These are phyloP conservation scores for Globisporangium splendens DNA, from an alignment of 352 stramenopile genomes.

Conservation along the genomic window DNA sequence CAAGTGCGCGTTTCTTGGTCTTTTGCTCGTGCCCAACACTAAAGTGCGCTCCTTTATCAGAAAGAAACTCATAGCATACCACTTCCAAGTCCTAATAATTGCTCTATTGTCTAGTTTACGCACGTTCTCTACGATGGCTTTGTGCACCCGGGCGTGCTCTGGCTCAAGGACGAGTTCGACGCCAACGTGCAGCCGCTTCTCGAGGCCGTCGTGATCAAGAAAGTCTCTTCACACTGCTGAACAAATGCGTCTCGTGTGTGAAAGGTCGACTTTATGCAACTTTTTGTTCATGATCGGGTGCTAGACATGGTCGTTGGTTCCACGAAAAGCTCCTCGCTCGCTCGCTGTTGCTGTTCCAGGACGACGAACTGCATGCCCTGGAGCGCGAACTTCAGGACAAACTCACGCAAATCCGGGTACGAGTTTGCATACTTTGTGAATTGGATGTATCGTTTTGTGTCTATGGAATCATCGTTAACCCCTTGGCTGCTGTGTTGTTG, in stretches of 20 bases:
- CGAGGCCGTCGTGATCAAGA: conserved; percentile 55
- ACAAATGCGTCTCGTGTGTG: neutral
- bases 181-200: conserved; percentile 45
- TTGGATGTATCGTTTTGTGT: neutral
- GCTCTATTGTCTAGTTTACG: conserved; percentile 42
- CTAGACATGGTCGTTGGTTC: conserved; percentile 62
- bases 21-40: conserved; percentile 56
- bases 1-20: conserved; percentile 56
- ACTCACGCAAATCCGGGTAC: conserved; percentile 35
- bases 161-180: conserved; percentile 38
- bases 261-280: too few species aligned
- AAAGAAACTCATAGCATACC: too few species aligned
- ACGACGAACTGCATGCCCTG: conserved; percentile 39
- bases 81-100: too few species aligned
- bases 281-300: neutral
- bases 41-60: conserved; percentile 24
- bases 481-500: neutral
- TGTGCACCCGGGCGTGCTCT: conserved; percentile 40
- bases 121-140: conserved; percentile 67
- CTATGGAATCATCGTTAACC: neutral
- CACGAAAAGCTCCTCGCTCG: conserved; percentile 52
- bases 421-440: neutral
- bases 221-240: conserved; percentile 1
- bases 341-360: conserved; percentile 44
- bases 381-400: conserved; percentile 52